A percentile compares a stretch with the other conserved stretches of the same genome.
phyloP scores from a whole-genome alignment of 768 basidiomycete species.

The Panaeolus papilionaceus region DNA sequence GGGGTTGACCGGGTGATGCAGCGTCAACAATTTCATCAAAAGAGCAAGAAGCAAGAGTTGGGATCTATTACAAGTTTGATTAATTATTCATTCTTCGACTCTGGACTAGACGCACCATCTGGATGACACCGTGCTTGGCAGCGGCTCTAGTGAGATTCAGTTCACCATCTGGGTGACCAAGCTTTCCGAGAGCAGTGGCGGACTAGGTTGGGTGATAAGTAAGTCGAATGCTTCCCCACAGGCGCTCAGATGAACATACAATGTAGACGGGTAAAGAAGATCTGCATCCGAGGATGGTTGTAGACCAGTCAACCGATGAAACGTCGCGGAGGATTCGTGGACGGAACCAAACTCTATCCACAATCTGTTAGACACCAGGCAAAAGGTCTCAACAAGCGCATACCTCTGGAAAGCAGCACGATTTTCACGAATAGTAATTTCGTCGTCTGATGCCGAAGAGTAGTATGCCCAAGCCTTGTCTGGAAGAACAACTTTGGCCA shows the following conservation, averaged over 20 bases:
- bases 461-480: slow-evolving; percentile 97
- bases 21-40: slow-evolving; percentile 95
- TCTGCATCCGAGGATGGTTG: slow-evolving; percentile 75
- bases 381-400: background rate
- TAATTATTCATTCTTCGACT: slow-evolving; percentile 30
- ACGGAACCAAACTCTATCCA: slow-evolving; percentile 82
- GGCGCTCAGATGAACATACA: slow-evolving; percentile 41
- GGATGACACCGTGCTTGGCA: slow-evolving; percentile 64
- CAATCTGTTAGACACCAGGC: background rate
- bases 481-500: slow-evolving; percentile 81
- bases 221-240: background rate
- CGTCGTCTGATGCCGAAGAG: slow-evolving; percentile 94
- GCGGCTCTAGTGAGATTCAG: slow-evolving; percentile 90
- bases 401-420: slow-evolving; percentile 91
- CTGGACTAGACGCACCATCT: slow-evolving; percentile 44
- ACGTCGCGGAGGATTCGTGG: slow-evolving; percentile 88
- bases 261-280: slow-evolving; percentile 47
- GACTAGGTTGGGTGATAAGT: slow-evolving; percentile 35
- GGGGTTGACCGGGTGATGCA: slow-evolving; percentile 76
- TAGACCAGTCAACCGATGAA: slow-evolving; percentile 82
- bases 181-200: slow-evolving; percentile 90
- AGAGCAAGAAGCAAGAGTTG: slow-evolving; percentile 93
- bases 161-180: slow-evolving; percentile 96
- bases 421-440: slow-evolving; percentile 90
- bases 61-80: slow-evolving; percentile 57